A percentile compares a stretch with the other conserved stretches of the same genome.
Evolutionary conservation across 2,329 filamentous ascomycete species (phyloP).

Genomic region (Calycina herbarum): DNA sequence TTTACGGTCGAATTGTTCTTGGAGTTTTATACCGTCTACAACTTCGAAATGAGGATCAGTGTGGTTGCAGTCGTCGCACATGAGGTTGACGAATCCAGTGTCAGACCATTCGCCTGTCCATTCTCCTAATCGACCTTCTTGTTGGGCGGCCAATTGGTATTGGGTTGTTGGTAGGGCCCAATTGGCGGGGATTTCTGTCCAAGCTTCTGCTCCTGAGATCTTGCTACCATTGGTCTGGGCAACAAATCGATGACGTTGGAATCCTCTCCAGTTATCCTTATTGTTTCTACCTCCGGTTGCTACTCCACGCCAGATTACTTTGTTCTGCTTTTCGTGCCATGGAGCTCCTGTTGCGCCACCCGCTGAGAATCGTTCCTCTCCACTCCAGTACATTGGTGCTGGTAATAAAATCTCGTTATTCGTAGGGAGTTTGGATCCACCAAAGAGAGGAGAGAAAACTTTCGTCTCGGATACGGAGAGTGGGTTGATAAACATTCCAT

Average conservation of each 20-base stretch:
- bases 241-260: slow-evolving; percentile 57
- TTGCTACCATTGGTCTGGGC: slow-evolving; percentile 51
- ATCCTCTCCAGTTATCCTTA: slow-evolving; percentile 51
- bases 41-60: slow-evolving; percentile 45
- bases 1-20: slow-evolving; percentile 60
- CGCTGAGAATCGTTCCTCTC: slow-evolving; percentile 58
- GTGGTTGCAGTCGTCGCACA: slow-evolving; percentile 50
- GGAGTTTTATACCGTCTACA: slow-evolving; percentile 50
- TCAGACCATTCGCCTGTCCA: slow-evolving; percentile 38
- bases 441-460: slow-evolving; percentile 59
- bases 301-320: slow-evolving; percentile 62
- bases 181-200: slow-evolving; percentile 46
- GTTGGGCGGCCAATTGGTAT: slow-evolving; percentile 46
- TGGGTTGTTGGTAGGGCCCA: slow-evolving; percentile 52
- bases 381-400: slow-evolving; percentile 61
- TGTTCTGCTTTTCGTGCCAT: slow-evolving; percentile 57
- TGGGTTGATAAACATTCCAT: slow-evolving; percentile 55
- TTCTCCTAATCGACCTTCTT: slow-evolving; percentile 45
- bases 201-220: slow-evolving; percentile 35
- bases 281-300: slow-evolving; percentile 56
- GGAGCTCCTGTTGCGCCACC: slow-evolving; percentile 51
- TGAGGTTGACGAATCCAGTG: slow-evolving; percentile 42
- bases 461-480: slow-evolving; percentile 50
- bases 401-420: slow-evolving; percentile 65
- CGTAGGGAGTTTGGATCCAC: slow-evolving; percentile 58